Conservation (phyloP, 257 asterid genomes). For the Solanum rostratum region DNA sequence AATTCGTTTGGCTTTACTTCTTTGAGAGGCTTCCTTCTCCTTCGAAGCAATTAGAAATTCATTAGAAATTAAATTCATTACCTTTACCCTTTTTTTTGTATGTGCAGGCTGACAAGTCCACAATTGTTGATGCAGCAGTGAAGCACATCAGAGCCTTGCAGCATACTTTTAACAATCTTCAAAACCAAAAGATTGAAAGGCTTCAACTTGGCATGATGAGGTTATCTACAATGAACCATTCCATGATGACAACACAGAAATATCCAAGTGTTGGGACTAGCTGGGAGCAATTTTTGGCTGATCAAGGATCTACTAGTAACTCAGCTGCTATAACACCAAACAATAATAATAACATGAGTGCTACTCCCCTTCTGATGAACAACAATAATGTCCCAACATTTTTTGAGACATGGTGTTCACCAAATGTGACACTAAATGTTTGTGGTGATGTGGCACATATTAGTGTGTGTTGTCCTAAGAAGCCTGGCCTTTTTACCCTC, state of each 20-base stretch:
- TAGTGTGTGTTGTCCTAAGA: constrained; percentile 22
- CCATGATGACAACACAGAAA: constrained; percentile 1
- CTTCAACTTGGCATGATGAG: not conserved
- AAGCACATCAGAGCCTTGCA: constrained; percentile 33
- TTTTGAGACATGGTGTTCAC: constrained; percentile 22
- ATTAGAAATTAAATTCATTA: not conserved
- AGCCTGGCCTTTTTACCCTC: constrained; percentile 2
- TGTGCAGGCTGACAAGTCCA: constrained; percentile 62
- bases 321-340: not conserved
- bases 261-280: not conserved
- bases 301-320: constrained; percentile 22
- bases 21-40: too few species aligned
- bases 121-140: constrained; percentile 62
- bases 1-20: not conserved
- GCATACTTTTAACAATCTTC: constrained; percentile 21
- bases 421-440: constrained; percentile 16
- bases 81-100: not conserved
- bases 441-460: constrained; percentile 19
- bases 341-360: not conserved
- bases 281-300: constrained; percentile 40
- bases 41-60: too few species aligned
- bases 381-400: not conserved
- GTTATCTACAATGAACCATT: not conserved
- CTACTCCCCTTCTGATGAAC: not conserved
- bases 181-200: constrained; percentile 38